A percentile compares a stretch with the other conserved stretches of the same genome.
These are phyloP conservation scores for Endothia cerciana DNA, from an alignment of 2,329 filamentous ascomycete genomes.

Conservation along the genomic window DNA sequence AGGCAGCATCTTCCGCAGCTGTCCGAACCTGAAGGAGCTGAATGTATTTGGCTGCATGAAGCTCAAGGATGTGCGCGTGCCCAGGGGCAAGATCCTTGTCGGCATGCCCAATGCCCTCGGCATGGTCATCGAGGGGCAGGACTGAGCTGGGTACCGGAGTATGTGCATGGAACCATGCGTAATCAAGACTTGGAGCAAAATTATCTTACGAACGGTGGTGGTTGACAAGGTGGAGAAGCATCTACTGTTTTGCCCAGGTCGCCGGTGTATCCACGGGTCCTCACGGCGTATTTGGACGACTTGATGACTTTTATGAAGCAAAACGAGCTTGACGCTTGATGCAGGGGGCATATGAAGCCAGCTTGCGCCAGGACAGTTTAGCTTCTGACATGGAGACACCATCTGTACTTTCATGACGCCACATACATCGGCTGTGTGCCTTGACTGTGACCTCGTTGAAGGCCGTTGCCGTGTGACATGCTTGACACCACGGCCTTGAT, in stretches of 20 bases:
- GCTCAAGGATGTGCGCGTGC: slow-evolving; percentile 57
- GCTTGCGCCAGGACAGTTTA: neutral
- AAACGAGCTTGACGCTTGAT: neutral
- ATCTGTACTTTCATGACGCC: neutral
- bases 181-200: neutral
- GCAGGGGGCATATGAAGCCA: neutral
- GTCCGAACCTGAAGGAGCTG: slow-evolving; percentile 62
- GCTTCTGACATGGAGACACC: neutral
- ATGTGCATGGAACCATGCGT: neutral
- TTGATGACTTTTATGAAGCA: neutral
- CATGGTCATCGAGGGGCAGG: slow-evolving; percentile 61
- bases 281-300: neutral
- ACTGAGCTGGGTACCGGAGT: slow-evolving; percentile 21
- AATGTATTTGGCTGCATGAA: slow-evolving; percentile 70
- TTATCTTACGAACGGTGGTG: neutral
- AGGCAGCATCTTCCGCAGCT: slow-evolving; percentile 65
- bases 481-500: neutral
- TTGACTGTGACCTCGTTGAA: neutral
- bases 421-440: neutral
- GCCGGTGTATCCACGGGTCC: neutral
- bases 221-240: neutral
- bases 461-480: neutral
- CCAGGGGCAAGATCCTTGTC: slow-evolving; percentile 58
- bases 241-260: neutral
- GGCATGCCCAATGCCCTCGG: slow-evolving; percentile 63